These are phyloP conservation scores for Pseudogymnoascus sp. DNA, from an alignment of 2,329 filamentous ascomycete genomes.

Conservation along the genomic window DNA sequence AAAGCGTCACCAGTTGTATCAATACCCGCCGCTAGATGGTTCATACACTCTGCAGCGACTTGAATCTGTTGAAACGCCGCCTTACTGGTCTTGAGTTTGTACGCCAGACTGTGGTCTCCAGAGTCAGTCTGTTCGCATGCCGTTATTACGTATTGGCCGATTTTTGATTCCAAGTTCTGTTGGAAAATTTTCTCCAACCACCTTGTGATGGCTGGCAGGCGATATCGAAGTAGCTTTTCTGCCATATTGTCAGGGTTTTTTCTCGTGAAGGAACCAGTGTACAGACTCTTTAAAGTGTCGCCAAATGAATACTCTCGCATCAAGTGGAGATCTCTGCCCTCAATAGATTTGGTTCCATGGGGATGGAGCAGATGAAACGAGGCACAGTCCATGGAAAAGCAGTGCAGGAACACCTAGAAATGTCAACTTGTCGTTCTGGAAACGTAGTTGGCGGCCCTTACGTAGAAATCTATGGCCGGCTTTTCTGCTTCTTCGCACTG, in stretches of 20 bases:
- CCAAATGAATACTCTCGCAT: constrained; percentile 64
- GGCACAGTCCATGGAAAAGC: constrained; percentile 61
- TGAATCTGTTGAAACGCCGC: constrained; percentile 42
- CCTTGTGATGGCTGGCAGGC: constrained; percentile 32
- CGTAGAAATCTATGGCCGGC: constrained; percentile 52
- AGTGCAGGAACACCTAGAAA: constrained; percentile 39
- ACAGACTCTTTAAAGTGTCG: constrained; percentile 56
- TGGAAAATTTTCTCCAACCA: neutral
- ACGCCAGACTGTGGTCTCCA: constrained; percentile 48
- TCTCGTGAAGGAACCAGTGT: accelerated
- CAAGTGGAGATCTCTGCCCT: constrained; percentile 50
- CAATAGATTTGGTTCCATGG: constrained; percentile 52
- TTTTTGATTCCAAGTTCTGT: neutral
- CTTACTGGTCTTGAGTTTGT: constrained; percentile 47
- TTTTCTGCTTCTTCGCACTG: constrained; percentile 40
- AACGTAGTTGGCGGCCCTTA: constrained; percentile 25
- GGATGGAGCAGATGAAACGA: constrained; percentile 64
- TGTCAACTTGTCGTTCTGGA: neutral
- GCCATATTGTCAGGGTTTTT: neutral
- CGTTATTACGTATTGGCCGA: constrained; percentile 41
- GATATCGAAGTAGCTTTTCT: neutral
- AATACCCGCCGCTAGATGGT: constrained; percentile 65
- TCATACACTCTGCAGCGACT: constrained; percentile 59
- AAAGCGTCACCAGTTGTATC: constrained; percentile 63
- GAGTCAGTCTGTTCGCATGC: constrained; percentile 39